These are phyloP conservation scores for Neocatenulostroma microsporum DNA, from an alignment of 2,329 filamentous ascomycete genomes.

Conservation along the genomic window DNA sequence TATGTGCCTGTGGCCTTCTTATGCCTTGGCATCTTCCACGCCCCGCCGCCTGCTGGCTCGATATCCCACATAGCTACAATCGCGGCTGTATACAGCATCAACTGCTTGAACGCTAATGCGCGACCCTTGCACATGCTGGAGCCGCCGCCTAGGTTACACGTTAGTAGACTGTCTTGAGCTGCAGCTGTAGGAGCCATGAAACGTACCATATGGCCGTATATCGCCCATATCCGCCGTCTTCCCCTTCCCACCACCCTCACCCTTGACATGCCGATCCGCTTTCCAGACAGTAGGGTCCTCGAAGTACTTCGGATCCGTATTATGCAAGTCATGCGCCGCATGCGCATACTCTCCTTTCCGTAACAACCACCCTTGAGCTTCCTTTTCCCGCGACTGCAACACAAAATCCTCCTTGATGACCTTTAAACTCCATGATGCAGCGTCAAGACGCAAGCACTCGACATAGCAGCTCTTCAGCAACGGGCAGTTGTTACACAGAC, in stretches of 20 bases:
- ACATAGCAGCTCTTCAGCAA: slow-evolving; percentile 33
- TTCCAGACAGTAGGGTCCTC: slow-evolving; percentile 25
- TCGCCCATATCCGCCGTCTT: slow-evolving; percentile 34
- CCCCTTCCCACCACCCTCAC: slow-evolving; percentile 20
- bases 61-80: slow-evolving; percentile 52
- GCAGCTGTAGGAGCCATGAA: too few species aligned
- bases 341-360: slow-evolving; percentile 31
- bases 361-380: slow-evolving; percentile 24
- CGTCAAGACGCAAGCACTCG: slow-evolving; percentile 30
- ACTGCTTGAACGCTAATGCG: slow-evolving; percentile 44
- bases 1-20: slow-evolving; percentile 44
- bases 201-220: slow-evolving; percentile 41
- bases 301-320: slow-evolving; percentile 30
- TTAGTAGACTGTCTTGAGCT: too few species aligned
- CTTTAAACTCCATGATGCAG: slow-evolving; percentile 31
- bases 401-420: slow-evolving; percentile 29
- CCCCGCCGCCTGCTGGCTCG: slow-evolving; percentile 37
- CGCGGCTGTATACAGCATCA: slow-evolving; percentile 45
- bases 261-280: slow-evolving; percentile 28
- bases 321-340: slow-evolving; percentile 31
- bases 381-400: slow-evolving; percentile 31
- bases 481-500: slow-evolving; percentile 26
- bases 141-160: slow-evolving; percentile 41
- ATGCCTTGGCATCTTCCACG: slow-evolving; percentile 46
- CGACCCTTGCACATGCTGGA: slow-evolving; percentile 43